Conservation (phyloP, 352 stramenopile genomes). For the Phytophthora agathidicida region DNA sequence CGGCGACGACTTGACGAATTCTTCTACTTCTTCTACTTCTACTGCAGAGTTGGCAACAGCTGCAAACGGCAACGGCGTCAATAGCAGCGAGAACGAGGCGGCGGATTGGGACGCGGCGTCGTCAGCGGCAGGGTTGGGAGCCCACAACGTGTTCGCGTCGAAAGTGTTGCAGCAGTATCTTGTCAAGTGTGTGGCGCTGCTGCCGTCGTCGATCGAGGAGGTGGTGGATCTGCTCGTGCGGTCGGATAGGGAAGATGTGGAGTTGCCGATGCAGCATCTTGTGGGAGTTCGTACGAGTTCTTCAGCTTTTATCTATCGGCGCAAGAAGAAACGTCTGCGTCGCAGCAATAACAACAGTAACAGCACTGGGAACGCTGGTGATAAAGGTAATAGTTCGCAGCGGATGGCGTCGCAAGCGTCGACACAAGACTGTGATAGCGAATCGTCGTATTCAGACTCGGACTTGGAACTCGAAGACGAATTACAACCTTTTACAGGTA, state of each 20-base stretch:
- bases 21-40: too few relatives aligned
- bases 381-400: slow-evolving; percentile 9
- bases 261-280: slow-evolving; percentile 71
- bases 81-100: slow-evolving; percentile 27
- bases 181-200: slow-evolving; percentile 66
- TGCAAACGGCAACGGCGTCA: slow-evolving; percentile 17
- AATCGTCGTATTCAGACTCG: slow-evolving; percentile 54
- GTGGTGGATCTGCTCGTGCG: slow-evolving; percentile 71
- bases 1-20: slow-evolving; percentile 14
- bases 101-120: slow-evolving; percentile 43
- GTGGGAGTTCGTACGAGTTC: slow-evolving; percentile 65
- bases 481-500: slow-evolving; percentile 29
- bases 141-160: slow-evolving; percentile 54
- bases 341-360: slow-evolving; percentile 32
- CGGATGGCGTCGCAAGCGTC: slow-evolving; percentile 33
- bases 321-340: slow-evolving; percentile 46
- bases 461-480: slow-evolving; percentile 43
- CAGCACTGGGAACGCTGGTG: slow-evolving; percentile 9
- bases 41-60: slow-evolving; percentile 14
- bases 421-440: slow-evolving; percentile 40
- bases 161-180: slow-evolving; percentile 80
- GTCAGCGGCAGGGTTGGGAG: slow-evolving; percentile 31
- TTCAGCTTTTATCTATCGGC: slow-evolving; percentile 60
- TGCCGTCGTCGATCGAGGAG: slow-evolving; percentile 70
- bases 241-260: slow-evolving; percentile 70